Evolutionary conservation across 306 rosid species (phyloP).

Genomic region (Astragalus glycyphyllos): DNA sequence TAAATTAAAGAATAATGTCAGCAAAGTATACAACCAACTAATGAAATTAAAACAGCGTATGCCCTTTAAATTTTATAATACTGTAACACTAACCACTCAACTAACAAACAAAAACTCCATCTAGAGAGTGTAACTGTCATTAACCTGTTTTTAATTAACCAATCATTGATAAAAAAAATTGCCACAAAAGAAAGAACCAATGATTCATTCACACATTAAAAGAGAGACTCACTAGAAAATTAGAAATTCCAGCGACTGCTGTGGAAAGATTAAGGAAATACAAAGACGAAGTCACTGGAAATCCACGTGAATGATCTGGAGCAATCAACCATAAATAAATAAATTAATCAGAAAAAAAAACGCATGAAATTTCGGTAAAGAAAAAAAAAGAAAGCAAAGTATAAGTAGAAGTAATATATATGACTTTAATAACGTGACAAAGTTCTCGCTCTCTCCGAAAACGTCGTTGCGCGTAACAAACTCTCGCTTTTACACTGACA

Average conservation of each 20-base stretch:
- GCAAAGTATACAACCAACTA: not conserved
- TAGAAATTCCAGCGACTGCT: constrained; percentile 11
- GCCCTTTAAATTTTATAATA: not conserved
- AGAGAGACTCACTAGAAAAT: not conserved
- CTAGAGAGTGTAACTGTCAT: constrained; percentile 29
- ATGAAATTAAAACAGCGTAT: not conserved
- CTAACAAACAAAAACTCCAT: constrained; percentile 37
- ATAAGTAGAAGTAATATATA: not conserved
- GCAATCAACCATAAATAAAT: not conserved
- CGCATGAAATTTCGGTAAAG: not conserved
- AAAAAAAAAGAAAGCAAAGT: constrained; percentile 7
- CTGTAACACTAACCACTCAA: constrained; percentile 1
- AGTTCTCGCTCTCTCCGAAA: constrained; percentile 32
- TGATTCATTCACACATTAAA: not conserved
- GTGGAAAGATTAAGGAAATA: constrained; percentile 8
- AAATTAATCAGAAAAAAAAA: not conserved
- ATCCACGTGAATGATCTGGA: constrained; percentile 49
- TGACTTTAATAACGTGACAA: constrained; percentile 32
- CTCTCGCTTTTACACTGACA: constrained; percentile 23
- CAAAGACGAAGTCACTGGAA: constrained; percentile 34
- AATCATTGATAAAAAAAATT: constrained; percentile 27
- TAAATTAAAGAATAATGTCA: not conserved
- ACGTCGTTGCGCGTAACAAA: constrained; percentile 45
- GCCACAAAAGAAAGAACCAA: not conserved
- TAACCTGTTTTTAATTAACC: not conserved